Evolutionary conservation across 164 flowering plant species (phyloP).

Genomic region (Sedum album): DNA sequence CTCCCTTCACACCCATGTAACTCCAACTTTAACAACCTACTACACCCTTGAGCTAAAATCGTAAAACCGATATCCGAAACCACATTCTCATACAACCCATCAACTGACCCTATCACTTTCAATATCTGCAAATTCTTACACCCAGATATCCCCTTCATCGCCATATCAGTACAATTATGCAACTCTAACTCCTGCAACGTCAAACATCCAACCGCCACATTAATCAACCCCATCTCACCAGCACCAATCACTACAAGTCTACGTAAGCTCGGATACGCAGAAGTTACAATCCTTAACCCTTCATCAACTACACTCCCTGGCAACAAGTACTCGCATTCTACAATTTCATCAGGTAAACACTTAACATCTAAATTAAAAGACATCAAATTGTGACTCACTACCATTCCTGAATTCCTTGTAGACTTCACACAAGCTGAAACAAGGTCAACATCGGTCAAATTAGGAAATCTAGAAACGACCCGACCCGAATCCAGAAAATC

Average conservation of each 20-base stretch:
- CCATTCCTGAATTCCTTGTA: constrained; percentile 22
- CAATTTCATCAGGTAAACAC: constrained; percentile 16
- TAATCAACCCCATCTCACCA: constrained; percentile 48
- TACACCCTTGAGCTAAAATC: constrained; percentile 83
- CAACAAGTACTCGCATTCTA: constrained; percentile 20
- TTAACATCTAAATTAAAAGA: constrained; percentile 33
- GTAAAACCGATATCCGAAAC: constrained; percentile 85
- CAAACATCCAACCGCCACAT: constrained; percentile 62
- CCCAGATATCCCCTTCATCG: constrained; percentile 55
- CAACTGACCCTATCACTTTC: constrained; percentile 51
- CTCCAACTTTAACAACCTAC: constrained; percentile 80
- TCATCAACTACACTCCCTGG: constrained; percentile 32
- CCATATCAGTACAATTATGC: constrained; percentile 58
- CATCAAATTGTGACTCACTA: constrained; percentile 27
- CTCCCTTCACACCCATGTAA: constrained; percentile 86
- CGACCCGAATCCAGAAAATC: constrained; percentile 26
- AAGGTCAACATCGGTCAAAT: constrained; percentile 28
- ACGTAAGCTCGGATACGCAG: constrained; percentile 65
- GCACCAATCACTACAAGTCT: constrained; percentile 49
- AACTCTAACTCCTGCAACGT: constrained; percentile 80
- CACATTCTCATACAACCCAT: constrained; percentile 50
- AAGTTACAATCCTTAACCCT: constrained; percentile 50
- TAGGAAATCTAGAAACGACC: constrained; percentile 20
- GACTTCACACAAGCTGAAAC: constrained; percentile 26
- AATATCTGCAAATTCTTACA: constrained; percentile 70